Percentiles rank a stretch among this genome's conserved stretches.
Evolutionary conservation across 2,329 filamentous ascomycete species (phyloP).

Genomic region (Cladobotryum protrusum): DNA sequence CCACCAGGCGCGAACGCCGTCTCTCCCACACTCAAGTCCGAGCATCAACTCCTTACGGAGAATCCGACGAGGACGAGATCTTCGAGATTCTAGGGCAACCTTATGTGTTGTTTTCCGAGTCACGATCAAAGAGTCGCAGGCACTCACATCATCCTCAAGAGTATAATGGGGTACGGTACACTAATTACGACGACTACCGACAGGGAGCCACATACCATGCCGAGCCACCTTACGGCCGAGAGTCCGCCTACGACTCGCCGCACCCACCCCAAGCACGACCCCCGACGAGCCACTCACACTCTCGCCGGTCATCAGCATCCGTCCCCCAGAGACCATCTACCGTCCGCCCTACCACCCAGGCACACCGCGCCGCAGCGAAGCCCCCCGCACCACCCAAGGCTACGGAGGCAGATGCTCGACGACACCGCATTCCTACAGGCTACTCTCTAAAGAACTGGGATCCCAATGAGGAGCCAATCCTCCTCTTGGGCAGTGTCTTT

Average conservation of each 20-base stretch:
- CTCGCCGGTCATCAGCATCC: conserved; percentile 43
- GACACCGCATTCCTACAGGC: conserved; percentile 73
- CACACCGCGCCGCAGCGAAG: conserved; percentile 20
- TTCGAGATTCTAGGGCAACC: conserved; percentile 48
- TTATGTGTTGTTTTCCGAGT: conserved; percentile 47
- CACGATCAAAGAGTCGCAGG: conserved; percentile 32
- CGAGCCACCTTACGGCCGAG: conserved; percentile 29
- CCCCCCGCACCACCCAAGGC: conserved; percentile 39
- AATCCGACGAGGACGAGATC: conserved; percentile 59
- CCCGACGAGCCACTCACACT: conserved; percentile 37
- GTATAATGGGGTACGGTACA: conserved; percentile 48
- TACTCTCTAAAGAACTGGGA: conserved; percentile 99
- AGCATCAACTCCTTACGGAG: conserved; percentile 52
- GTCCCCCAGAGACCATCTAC: conserved; percentile 48
- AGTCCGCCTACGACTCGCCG: conserved; percentile 36
- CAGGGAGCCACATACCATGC: conserved; percentile 39
- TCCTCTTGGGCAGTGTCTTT: conserved; percentile 90
- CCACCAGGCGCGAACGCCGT: conserved; percentile 45
- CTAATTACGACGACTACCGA: conserved; percentile 53
- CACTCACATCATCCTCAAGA: conserved; percentile 32
- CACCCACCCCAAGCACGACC: conserved; percentile 32
- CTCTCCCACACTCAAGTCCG: conserved; percentile 51
- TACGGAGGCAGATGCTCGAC: conserved; percentile 53
- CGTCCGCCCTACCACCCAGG: conserved; percentile 36
- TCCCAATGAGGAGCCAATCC: conserved; percentile 85